Percentiles rank a stretch among this genome's conserved stretches.
Conservation (phyloP, 2,329 filamentous ascomycete species). For the Penicillium frequentans region DNA sequence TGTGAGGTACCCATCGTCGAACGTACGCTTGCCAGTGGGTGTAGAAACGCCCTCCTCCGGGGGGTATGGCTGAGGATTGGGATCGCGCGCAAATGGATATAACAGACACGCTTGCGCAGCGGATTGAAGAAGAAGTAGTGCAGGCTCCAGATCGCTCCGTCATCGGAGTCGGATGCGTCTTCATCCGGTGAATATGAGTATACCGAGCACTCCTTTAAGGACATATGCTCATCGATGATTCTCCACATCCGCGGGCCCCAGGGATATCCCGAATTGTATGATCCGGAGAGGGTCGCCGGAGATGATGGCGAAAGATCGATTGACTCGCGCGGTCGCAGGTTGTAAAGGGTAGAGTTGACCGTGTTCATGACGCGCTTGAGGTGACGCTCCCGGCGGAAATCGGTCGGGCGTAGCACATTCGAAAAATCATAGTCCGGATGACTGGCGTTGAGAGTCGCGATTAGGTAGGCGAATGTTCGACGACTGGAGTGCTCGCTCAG, state of each 20-base stretch:
- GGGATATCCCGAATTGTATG: conserved; percentile 52
- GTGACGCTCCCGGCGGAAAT: conserved; percentile 84
- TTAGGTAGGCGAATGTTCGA: conserved; percentile 91
- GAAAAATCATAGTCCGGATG: conserved; percentile 98
- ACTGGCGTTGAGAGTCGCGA: conserved; percentile 92
- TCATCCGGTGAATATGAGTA: conserved; percentile 89
- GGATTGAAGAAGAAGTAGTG: conserved; percentile 99
- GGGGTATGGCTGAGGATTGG: conserved; percentile 66
- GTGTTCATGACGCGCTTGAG: conserved; percentile 80
- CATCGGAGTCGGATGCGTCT: conserved; percentile 89
- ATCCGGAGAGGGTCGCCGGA: conserved; percentile 44
- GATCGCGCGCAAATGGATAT: conserved; percentile 88
- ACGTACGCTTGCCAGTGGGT: conserved; percentile 46
- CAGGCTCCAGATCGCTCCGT: conserved; percentile 89
- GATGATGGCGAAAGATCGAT: conserved; percentile 42
- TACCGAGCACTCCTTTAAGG: conserved; percentile 79
- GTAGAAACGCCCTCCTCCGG: conserved; percentile 49
- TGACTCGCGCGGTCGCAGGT: conserved; percentile 67
- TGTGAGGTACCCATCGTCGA: conserved; percentile 51
- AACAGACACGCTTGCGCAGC: conserved; percentile 84
- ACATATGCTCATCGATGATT: conserved; percentile 92
- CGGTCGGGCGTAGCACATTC: conserved; percentile 80
- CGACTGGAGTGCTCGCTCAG: conserved; percentile 85
- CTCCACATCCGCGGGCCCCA: conserved; percentile 94
- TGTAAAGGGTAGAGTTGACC: conserved; percentile 83